A percentile compares a stretch with the other conserved stretches of the same genome.
phyloP scores from a whole-genome alignment of 495 filamentous ascomycete species.

The Achaetomiella virescens region DNA sequence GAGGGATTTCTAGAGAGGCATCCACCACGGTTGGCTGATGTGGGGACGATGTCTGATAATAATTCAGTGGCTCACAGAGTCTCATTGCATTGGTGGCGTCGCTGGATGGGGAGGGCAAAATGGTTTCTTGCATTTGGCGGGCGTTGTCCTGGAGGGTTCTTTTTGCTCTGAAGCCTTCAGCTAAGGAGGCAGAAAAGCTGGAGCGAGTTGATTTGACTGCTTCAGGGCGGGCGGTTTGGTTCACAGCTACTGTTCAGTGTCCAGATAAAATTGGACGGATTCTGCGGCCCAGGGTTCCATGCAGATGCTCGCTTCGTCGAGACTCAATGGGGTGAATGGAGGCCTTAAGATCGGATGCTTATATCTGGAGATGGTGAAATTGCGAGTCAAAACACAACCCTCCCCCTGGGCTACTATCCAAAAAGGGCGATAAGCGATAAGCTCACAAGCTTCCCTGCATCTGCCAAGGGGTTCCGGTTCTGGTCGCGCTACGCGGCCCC shows the following conservation, averaged over 20 bases:
- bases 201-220: neutral
- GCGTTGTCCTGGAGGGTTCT: constrained; percentile 11
- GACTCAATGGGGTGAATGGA: too few species aligned
- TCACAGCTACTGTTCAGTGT: neutral
- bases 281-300: too few species aligned
- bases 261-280: neutral
- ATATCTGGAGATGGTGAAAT: too few species aligned
- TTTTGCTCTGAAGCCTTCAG: neutral
- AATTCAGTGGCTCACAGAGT: neutral
- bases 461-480: neutral
- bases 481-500: constrained; percentile 8
- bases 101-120: constrained; percentile 2
- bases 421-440: constrained; percentile 17
- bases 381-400: too few species aligned
- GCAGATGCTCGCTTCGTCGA: too few species aligned
- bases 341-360: too few species aligned
- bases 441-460: neutral
- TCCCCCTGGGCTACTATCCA: too few species aligned
- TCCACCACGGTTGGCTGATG: neutral
- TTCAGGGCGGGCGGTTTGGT: neutral
- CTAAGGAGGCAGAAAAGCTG: neutral
- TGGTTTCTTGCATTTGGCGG: too few species aligned
- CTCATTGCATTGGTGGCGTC: constrained; percentile 11
- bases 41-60: neutral
- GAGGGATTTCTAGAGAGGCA: constrained; percentile 60